A percentile compares a stretch with the other conserved stretches of the same genome.
phyloP scores from a whole-genome alignment of 495 filamentous ascomycete species.

The Copromyces sp. region DNA sequence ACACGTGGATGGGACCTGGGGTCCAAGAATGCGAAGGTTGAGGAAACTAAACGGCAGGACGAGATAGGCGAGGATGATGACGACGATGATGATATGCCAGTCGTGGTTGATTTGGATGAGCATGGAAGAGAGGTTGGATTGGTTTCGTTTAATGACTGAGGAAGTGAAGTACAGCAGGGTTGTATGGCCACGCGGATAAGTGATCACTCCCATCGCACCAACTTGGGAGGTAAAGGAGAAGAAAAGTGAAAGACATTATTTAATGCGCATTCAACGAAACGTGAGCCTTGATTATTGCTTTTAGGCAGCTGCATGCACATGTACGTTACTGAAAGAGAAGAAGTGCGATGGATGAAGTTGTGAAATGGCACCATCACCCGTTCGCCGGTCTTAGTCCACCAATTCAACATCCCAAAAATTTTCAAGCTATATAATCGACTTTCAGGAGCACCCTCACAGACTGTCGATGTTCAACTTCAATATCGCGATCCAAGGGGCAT shows the following conservation, averaged over 20 bases:
- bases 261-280: background rate
- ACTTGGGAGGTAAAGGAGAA: background rate
- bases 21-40: background rate
- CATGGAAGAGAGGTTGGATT: conserved; percentile 40
- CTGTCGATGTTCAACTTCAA: background rate
- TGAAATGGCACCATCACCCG: background rate
- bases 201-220: background rate
- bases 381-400: background rate
- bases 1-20: conserved; percentile 37
- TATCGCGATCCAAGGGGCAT: background rate
- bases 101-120: conserved; percentile 60
- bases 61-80: conserved; percentile 74
- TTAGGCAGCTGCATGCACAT: background rate
- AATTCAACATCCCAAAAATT: background rate
- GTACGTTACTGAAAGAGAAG: background rate
- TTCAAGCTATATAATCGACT: background rate
- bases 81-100: conserved; percentile 80
- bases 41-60: conserved; percentile 20
- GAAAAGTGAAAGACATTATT: background rate
- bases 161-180: background rate
- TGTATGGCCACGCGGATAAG: background rate
- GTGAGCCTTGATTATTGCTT: background rate
- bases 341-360: background rate
- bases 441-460: background rate
- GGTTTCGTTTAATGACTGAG: conserved; percentile 30